A percentile compares a stretch with the other conserved stretches of the same genome.
Conservation (phyloP, 805 yeast genomes). For the Nakazawaea wickerhamii region DNA sequence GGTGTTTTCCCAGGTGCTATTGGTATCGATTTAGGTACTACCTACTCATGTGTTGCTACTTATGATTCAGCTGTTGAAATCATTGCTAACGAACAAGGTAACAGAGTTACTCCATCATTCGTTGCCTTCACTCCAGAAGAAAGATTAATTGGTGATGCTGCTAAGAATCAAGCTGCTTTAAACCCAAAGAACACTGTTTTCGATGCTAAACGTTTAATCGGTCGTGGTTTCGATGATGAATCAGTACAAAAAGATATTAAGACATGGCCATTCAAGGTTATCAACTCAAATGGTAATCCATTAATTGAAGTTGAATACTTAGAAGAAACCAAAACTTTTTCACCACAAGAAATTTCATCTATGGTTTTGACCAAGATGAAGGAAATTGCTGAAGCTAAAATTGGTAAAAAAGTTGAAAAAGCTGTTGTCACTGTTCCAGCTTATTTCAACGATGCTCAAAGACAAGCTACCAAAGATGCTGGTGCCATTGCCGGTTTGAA, state of each 20-base stretch:
- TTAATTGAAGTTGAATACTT: slow-evolving; percentile 64
- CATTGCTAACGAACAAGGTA: slow-evolving; percentile 81
- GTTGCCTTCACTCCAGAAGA: slow-evolving; percentile 76
- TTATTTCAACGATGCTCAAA: slow-evolving; percentile 73
- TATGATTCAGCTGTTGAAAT: slow-evolving; percentile 74
- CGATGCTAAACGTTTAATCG: slow-evolving; percentile 80
- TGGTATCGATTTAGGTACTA: slow-evolving; percentile 98
- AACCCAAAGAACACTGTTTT: slow-evolving; percentile 74
- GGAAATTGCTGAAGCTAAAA: slow-evolving; percentile 73
- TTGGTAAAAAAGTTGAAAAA: slow-evolving; percentile 65
- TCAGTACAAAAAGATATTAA: slow-evolving; percentile 85
- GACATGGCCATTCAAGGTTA: slow-evolving; percentile 80
- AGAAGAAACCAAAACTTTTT: slow-evolving; percentile 63
- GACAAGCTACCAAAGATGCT: slow-evolving; percentile 81
- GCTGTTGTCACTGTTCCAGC: slow-evolving; percentile 80
- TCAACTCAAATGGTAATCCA: slow-evolving; percentile 62
- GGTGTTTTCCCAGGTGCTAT: slow-evolving; percentile 99
- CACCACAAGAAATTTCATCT: slow-evolving; percentile 73
- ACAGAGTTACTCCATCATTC: slow-evolving; percentile 79
- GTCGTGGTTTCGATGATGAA: slow-evolving; percentile 71
- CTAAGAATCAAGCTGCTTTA: slow-evolving; percentile 78
- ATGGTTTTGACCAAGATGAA: slow-evolving; percentile 81
- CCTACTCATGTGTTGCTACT: slow-evolving; percentile 74
- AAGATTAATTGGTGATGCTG: slow-evolving; percentile 79
- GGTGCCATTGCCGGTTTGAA: slow-evolving; percentile 77